A percentile compares a stretch with the other conserved stretches of the same genome.
These are phyloP conservation scores for Aspergillus ruber DNA, from an alignment of 2,329 filamentous ascomycete species.

Conservation along the genomic window DNA sequence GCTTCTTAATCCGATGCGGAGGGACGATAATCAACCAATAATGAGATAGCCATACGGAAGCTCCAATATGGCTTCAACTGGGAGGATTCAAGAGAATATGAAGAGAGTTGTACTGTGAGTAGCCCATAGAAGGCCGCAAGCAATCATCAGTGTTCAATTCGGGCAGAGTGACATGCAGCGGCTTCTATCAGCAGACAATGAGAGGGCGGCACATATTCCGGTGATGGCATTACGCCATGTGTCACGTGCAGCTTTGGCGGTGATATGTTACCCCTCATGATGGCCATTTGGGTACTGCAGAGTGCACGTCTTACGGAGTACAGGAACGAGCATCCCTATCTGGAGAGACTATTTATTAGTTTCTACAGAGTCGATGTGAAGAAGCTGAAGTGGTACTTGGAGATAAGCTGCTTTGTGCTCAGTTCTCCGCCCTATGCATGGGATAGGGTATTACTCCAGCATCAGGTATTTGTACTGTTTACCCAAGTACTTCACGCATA, in stretches of 20 bases:
- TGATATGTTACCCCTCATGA: background rate
- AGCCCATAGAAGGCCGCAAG: background rate
- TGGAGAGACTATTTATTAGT: too few species aligned
- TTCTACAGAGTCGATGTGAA: too few species aligned
- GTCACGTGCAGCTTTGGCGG: slow-evolving; percentile 1
- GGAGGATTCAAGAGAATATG: background rate
- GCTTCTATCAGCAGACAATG: slow-evolving; percentile 1
- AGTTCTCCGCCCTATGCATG: too few species aligned
- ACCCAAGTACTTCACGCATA: too few species aligned
- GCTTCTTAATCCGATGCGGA: slow-evolving; percentile 18
- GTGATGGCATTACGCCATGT: slow-evolving; percentile 2
- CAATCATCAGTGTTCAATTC: background rate
- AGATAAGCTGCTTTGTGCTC: too few species aligned
- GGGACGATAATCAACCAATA: slow-evolving; percentile 11
- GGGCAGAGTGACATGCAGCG: background rate
- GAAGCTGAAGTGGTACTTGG: too few species aligned
- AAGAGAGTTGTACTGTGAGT: background rate
- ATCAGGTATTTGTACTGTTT: too few species aligned
- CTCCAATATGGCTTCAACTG: background rate
- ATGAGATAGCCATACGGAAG: slow-evolving; percentile 20
- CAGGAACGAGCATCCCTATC: too few species aligned
- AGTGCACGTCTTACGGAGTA: too few species aligned
- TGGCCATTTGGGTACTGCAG: too few species aligned
- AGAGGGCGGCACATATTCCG: background rate
- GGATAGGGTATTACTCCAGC: too few species aligned